Conservation (phyloP, 2,329 filamentous ascomycete genomes). For the Aspergillus texensis region DNA sequence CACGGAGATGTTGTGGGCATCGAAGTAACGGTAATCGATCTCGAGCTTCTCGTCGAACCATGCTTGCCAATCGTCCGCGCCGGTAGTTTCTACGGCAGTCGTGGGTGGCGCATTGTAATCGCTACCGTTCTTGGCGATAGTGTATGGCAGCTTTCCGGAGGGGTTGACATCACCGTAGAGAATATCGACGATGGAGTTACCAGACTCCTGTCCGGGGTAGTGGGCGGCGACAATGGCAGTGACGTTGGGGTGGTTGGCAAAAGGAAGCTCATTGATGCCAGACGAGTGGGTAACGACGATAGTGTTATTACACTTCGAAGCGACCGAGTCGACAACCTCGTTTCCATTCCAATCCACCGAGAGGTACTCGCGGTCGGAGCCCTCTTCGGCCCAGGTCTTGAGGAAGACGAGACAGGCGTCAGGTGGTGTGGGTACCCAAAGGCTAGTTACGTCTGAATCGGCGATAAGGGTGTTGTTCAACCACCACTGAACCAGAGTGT, state of each 20-base stretch:
- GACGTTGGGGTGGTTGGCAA: slow-evolving; percentile 74
- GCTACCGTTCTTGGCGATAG: slow-evolving; percentile 68
- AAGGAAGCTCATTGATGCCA: slow-evolving; percentile 65
- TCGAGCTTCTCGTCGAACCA: slow-evolving; percentile 19
- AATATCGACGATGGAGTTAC: slow-evolving; percentile 77
- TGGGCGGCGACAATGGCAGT: slow-evolving; percentile 84
- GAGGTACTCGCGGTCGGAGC: slow-evolving; percentile 65
- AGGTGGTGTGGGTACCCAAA: slow-evolving; percentile 34
- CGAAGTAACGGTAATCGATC: slow-evolving; percentile 28
- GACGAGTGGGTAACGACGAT: slow-evolving; percentile 83
- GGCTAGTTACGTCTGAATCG: slow-evolving; percentile 16
- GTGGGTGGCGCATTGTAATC: slow-evolving; percentile 60
- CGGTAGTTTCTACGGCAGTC: slow-evolving; percentile 28
- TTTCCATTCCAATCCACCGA: slow-evolving; percentile 75
- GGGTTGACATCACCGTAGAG: slow-evolving; percentile 81
- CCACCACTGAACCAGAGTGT: slow-evolving; percentile 11
- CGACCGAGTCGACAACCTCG: slow-evolving; percentile 80
- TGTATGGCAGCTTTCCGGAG: slow-evolving; percentile 76
- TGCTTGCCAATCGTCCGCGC: slow-evolving; percentile 17
- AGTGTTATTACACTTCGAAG: slow-evolving; percentile 73
- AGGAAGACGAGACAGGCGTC: slow-evolving; percentile 74
- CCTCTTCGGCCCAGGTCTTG: slow-evolving; percentile 78
- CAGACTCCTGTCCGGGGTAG: slow-evolving; percentile 80
- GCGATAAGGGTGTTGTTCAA: slow-evolving; percentile 28
- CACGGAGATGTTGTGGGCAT: slow-evolving; percentile 21